These are phyloP conservation scores for Pezicula neosporulosa DNA, from an alignment of 2,329 filamentous ascomycete genomes.

Conservation along the genomic window DNA sequence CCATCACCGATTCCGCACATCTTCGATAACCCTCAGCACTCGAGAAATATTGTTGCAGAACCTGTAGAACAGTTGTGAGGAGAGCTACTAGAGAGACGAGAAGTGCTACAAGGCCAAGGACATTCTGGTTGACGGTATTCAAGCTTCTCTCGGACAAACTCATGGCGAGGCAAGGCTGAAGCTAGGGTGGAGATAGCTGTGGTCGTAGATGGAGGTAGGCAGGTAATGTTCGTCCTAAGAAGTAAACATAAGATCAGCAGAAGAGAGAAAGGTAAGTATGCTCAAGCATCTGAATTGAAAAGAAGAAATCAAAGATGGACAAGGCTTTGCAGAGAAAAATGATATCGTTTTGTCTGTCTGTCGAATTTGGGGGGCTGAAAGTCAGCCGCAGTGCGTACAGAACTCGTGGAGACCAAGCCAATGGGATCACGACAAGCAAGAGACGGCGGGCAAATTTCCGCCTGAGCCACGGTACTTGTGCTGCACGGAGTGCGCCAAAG, in stretches of 20 bases:
- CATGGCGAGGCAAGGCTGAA: constrained; percentile 1
- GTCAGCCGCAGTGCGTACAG: too few species aligned
- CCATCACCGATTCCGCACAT: constrained; percentile 32
- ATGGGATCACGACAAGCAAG: too few species aligned
- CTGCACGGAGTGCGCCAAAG: too few species aligned
- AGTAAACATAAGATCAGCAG: not conserved
- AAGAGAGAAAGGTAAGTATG: not conserved
- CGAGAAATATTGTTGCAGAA: constrained; percentile 34
- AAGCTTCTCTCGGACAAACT: constrained; percentile 3
- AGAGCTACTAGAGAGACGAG: constrained; percentile 31
- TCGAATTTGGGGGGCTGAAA: too few species aligned
- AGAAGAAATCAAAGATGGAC: not conserved
- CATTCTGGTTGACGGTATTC: constrained; percentile 22
- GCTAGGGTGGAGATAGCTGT: not conserved
- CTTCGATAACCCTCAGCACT: constrained; percentile 34
- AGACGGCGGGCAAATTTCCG: too few species aligned
- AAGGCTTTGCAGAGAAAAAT: too few species aligned
- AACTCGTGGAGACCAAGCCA: too few species aligned
- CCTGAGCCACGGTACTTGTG: too few species aligned
- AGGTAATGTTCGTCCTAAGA: not conserved
- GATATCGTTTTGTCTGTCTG: too few species aligned
- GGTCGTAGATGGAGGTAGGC: not conserved
- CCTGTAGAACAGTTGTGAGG: constrained; percentile 26
- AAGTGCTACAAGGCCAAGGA: constrained; percentile 28
- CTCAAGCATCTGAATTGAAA: not conserved